These are phyloP conservation scores for Raffaelea arxii DNA, from an alignment of 2,329 filamentous ascomycete species.

Conservation along the genomic window DNA sequence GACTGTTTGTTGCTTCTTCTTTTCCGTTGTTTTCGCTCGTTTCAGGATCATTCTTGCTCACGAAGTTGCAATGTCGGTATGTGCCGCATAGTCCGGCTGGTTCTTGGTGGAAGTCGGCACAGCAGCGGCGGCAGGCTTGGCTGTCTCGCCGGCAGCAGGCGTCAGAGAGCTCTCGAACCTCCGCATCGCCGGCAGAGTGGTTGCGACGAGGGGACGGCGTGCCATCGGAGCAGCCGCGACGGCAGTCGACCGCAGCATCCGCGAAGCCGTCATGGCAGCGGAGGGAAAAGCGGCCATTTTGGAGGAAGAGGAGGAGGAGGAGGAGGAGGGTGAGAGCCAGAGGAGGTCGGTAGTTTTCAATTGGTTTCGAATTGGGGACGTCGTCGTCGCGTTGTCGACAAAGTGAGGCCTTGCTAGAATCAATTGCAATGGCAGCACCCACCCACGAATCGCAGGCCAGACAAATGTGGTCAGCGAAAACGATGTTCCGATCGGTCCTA, in stretches of 20 bases:
- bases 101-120: conserved; percentile 38
- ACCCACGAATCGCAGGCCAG: conserved; percentile 12
- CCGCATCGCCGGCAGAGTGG: conserved; percentile 29
- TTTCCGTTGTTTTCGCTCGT: too few species aligned
- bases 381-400: neutral
- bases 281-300: conserved; percentile 59
- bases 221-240: conserved; percentile 9
- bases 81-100: conserved; percentile 71
- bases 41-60: conserved; percentile 45
- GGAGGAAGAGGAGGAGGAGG: neutral
- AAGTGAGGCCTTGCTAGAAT: neutral
- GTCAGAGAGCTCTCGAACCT: conserved; percentile 46
- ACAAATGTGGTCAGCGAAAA: conserved; percentile 12
- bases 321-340: neutral
- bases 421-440: neutral
- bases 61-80: conserved; percentile 85
- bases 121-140: conserved; percentile 22
- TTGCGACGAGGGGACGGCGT: conserved; percentile 19
- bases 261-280: conserved; percentile 37
- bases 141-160: conserved; percentile 28
- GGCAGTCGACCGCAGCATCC: conserved; percentile 41
- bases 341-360: too few species aligned
- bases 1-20: too few species aligned
- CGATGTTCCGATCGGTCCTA: conserved; percentile 7
- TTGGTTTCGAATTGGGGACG: neutral